A percentile compares a stretch with the other conserved stretches of the same genome.
These are phyloP conservation scores for Cystobasidium slooffiae DNA, from an alignment of 1,284 basidiomycete species.

Conservation along the genomic window DNA sequence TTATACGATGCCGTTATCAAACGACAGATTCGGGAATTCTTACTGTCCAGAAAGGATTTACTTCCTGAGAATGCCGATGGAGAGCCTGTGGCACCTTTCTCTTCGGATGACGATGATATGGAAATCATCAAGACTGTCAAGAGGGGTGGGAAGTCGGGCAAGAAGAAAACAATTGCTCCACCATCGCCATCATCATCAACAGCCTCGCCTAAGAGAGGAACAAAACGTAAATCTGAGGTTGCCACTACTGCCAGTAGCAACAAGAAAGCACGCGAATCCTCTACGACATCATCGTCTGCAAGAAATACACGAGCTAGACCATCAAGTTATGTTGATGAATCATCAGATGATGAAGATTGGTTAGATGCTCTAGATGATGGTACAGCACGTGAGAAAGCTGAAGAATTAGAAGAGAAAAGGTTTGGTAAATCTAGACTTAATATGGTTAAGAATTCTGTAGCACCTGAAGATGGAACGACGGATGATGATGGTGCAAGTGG, in stretches of 20 bases:
- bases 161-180: not conserved
- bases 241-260: no score
- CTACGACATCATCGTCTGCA: not conserved
- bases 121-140: not conserved
- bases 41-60: slow-evolving; percentile 32
- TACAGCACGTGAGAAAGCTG: slow-evolving; percentile 27
- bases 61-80: not conserved
- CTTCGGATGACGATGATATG: slow-evolving; percentile 22
- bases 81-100: not conserved
- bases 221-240: slow-evolving; percentile 22
- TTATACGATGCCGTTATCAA: slow-evolving; percentile 96
- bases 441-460: slow-evolving; percentile 4
- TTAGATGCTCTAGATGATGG: slow-evolving; percentile 37
- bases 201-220: not conserved
- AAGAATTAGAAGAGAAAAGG: slow-evolving; percentile 30
- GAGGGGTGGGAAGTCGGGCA: not conserved
- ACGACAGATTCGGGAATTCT: slow-evolving; percentile 42
- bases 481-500: slow-evolving; percentile 16
- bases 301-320: slow-evolving; percentile 14
- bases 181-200: no score
- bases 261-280: not conserved
- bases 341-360: slow-evolving; percentile 24
- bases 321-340: slow-evolving; percentile 21
- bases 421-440: slow-evolving; percentile 31
- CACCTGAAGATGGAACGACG: no score